Base-by-base conservation (phyloP, 2,329 filamentous ascomycete species). In the Rutstroemia sp. region DNA sequence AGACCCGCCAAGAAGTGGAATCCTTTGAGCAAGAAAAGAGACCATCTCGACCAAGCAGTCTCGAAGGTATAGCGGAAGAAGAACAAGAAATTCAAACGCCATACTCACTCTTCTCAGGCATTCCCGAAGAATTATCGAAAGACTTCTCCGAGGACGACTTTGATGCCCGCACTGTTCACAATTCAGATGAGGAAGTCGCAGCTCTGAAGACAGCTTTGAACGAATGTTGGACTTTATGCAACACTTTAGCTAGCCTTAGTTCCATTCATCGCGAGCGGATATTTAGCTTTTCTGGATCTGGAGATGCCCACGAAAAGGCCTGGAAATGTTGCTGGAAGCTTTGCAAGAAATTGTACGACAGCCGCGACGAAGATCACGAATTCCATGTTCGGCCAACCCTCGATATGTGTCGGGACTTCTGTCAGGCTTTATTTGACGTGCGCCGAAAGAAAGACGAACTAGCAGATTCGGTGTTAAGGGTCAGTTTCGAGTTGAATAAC, bases 261-360 rank as follows among this genome's bases (percentile, higher is more conserved):
- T 92, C 88, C 18, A 87, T 87, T 61, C 89, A 96, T 67, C 83
- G 90, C 27, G 82, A 90, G 63, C 80, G 88, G 19, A 85, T 91
- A 34, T 92, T 94, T 71, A 85, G 83, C 69, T 87, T 81, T 64
- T 85, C 87, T 1, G 85, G 84, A 12, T 86, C 83, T 10, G 86
- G 87, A 0, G 86, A 90, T 62, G 82, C 86, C 27, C 88, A 95
- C 67, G 90, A 95, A 69, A 86, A 87, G 65, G 91, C 92, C 0
- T 96, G 92, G 92, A 90, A 88, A 70, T 88, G 87, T 60, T 97
- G 92, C 72, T 97, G 92, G 92, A 88, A 87, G 65, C 76, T 97
- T 23, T 97, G 92, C 68, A 90, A 95, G 69, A 87, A 88, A 57
- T 79, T 97, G 3, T 96, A 96, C 69, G 83, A 91, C 59, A 90